These are phyloP conservation scores for Fusarium poae DNA, from an alignment of 2,329 filamentous ascomycete genomes.

Conservation along the genomic window DNA sequence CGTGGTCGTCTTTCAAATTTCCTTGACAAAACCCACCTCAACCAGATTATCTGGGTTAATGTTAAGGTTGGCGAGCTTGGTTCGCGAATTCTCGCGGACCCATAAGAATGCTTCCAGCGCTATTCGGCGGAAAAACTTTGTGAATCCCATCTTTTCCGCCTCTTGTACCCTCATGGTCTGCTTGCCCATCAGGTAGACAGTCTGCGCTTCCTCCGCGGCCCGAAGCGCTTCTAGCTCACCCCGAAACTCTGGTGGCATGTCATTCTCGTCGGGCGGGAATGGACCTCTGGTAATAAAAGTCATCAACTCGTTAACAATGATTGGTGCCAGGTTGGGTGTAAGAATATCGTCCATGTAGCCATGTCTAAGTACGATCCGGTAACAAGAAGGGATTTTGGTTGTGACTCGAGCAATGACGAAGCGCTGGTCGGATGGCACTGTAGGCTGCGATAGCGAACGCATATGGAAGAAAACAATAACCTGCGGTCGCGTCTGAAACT, in stretches of 20 bases:
- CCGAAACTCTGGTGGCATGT: conserved; percentile 45
- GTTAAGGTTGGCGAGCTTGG: conserved; percentile 73
- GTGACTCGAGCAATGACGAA: conserved; percentile 60
- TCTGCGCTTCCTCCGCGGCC: conserved; percentile 61
- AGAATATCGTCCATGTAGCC: conserved; percentile 81
- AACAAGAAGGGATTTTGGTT: conserved; percentile 70
- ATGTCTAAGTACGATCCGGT: conserved; percentile 76
- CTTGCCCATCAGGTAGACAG: conserved; percentile 71
- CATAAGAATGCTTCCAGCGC: conserved; percentile 71
- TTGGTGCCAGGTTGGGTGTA: conserved; percentile 69
- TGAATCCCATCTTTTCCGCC: conserved; percentile 52
- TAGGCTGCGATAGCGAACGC: conserved; percentile 71
- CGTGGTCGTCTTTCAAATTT: conserved; percentile 60
- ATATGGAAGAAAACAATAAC: conserved; percentile 82
- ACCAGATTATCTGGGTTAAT: conserved; percentile 68
- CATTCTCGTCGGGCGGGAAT: conserved; percentile 44
- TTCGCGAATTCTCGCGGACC: conserved; percentile 73
- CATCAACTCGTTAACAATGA: conserved; percentile 71
- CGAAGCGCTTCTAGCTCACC: conserved; percentile 61
- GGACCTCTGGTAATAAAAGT: conserved; percentile 60
- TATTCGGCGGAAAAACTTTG: conserved; percentile 57
- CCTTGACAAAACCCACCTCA: conserved; percentile 78
- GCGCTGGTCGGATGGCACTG: conserved; percentile 62
- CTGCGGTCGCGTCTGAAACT: conserved; percentile 75
- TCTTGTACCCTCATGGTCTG: conserved; percentile 67